phyloP scores from a whole-genome alignment of 805 yeast genomes.

The Teunomyces tritomae region DNA sequence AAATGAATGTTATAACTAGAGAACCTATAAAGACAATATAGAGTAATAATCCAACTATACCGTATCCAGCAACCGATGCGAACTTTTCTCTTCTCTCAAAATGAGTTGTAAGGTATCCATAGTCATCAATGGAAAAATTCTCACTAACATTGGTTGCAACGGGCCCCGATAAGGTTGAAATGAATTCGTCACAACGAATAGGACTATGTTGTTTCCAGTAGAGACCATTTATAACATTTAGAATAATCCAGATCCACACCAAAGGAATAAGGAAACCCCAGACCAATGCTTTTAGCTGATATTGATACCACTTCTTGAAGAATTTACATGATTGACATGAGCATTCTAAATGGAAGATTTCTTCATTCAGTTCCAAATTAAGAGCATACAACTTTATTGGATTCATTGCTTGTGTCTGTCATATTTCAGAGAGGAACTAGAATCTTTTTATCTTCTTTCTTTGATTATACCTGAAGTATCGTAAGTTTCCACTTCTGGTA shows the following conservation, averaged over 20 bases:
- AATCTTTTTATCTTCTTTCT: background rate
- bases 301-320: background rate
- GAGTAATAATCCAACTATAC: background rate
- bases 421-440: background rate
- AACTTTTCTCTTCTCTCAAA: background rate
- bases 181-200: slow-evolving; percentile 8
- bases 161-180: slow-evolving; percentile 5
- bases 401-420: background rate
- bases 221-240: slow-evolving; percentile 6
- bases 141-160: slow-evolving; percentile 6
- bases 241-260: slow-evolving; percentile 16
- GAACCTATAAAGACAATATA: background rate
- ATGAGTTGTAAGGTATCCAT: slow-evolving; percentile 11
- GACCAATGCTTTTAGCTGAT: slow-evolving; percentile 7
- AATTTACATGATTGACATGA: slow-evolving; percentile 7
- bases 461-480: background rate
- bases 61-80: background rate
- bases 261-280: slow-evolving; percentile 18
- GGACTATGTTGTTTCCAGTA: slow-evolving; percentile 7
- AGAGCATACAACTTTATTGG: background rate
- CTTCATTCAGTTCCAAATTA: background rate
- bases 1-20: background rate
- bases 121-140: slow-evolving; percentile 16
- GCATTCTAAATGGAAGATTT: slow-evolving; percentile 1
- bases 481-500: background rate